These are phyloP conservation scores for Austroboletus festivus DNA, from an alignment of 768 basidiomycete genomes.

Conservation along the genomic window DNA sequence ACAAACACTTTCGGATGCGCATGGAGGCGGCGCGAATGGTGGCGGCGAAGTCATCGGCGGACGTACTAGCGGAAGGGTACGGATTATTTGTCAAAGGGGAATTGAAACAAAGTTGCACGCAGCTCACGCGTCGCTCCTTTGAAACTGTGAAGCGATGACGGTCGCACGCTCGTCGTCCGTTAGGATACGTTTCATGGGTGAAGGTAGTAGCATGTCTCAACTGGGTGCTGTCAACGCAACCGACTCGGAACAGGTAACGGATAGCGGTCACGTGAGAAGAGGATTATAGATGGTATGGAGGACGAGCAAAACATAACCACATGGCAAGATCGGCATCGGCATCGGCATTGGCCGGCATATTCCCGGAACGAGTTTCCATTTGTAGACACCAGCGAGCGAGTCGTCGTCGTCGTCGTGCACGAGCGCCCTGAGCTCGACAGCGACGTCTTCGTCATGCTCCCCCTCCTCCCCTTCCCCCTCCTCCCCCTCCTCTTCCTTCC, in stretches of 20 bases:
- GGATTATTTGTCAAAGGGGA: conserved; percentile 11
- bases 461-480: not conserved
- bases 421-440: conserved; percentile 25
- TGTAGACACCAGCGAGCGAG: conserved; percentile 12
- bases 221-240: not conserved
- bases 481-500: conserved; percentile 9
- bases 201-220: conserved; percentile 17
- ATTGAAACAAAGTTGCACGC: conserved; percentile 9
- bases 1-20: conserved; percentile 61
- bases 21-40: conserved; percentile 54
- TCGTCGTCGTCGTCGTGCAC: conserved; percentile 17
- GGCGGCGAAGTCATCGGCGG: conserved; percentile 48
- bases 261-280: not conserved
- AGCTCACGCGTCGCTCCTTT: conserved; percentile 25
- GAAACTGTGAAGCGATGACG: conserved; percentile 20
- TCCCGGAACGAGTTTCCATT: conserved; percentile 5
- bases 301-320: too few relatives aligned
- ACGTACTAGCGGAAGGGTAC: conserved; percentile 30
- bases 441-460: conserved; percentile 2
- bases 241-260: not conserved
- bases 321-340: conserved; percentile 7
- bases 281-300: not conserved
- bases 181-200: conserved; percentile 35
- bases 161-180: conserved; percentile 31
- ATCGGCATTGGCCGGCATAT: not conserved